Evolutionary conservation across 2,329 filamentous ascomycete genomes (phyloP).

Genomic region (Venturia nashicola): DNA sequence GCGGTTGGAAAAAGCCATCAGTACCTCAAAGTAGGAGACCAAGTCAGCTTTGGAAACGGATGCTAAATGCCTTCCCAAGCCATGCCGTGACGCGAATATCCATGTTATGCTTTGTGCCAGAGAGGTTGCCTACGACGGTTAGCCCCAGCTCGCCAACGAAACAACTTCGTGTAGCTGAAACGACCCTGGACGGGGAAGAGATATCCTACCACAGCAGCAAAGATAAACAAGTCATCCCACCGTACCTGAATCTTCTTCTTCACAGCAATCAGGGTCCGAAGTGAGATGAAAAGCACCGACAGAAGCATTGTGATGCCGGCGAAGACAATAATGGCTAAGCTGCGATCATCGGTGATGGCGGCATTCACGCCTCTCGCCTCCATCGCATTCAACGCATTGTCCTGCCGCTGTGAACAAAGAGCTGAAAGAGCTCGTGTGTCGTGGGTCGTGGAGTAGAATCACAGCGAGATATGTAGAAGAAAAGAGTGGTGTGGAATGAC

Average conservation of each 20-base stretch:
- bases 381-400: not conserved
- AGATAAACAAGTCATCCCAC: not conserved
- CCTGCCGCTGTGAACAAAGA: not conserved
- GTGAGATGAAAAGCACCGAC: not conserved
- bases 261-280: not conserved
- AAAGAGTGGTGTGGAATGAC: not conserved
- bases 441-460: not conserved
- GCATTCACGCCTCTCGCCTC: not conserved
- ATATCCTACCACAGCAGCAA: not conserved
- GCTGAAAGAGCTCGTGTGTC: not conserved
- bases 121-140: not conserved
- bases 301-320: not conserved
- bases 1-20: not conserved
- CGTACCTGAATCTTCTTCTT: not conserved
- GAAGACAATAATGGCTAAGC: not conserved
- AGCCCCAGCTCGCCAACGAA: not conserved
- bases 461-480: not conserved
- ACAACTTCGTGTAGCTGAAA: not conserved
- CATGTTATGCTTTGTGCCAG: not conserved
- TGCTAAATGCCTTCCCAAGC: not conserved
- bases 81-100: not conserved
- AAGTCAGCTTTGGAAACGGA: not conserved
- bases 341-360: not conserved
- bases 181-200: too few relatives aligned
- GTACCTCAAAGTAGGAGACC: not conserved